These are phyloP conservation scores for Dimocarpus longan DNA, from an alignment of 345 rosid species.

Conservation along the genomic window DNA sequence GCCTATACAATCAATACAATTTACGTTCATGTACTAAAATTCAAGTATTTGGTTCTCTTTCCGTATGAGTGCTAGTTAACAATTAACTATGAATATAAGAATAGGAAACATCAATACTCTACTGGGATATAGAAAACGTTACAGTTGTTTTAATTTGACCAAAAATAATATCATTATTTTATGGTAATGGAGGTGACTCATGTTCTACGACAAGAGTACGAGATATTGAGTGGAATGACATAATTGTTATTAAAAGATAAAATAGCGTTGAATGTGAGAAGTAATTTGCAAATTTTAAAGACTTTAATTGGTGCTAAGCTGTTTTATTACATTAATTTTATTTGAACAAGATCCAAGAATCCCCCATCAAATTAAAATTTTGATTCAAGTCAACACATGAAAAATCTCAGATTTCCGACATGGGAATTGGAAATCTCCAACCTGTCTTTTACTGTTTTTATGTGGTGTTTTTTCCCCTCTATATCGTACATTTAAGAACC, in stretches of 20 bases:
- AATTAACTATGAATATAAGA: too few species aligned
- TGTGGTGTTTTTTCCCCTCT: not conserved
- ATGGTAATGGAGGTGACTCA: not conserved
- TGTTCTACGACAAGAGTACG: not conserved
- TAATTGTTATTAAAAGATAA: not conserved
- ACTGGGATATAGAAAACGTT: too few species aligned
- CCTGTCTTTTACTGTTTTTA: not conserved
- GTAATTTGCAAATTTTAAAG: not conserved
- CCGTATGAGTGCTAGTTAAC: not conserved
- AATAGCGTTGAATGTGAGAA: slow-evolving; percentile 21
- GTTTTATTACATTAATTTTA: slow-evolving; percentile 2
- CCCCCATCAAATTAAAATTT: not conserved
- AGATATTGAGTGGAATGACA: not conserved
- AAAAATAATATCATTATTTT: not conserved
- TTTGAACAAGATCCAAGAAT: slow-evolving; percentile 38
- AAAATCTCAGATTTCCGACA: slow-evolving; percentile 22
- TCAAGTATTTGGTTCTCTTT: not conserved
- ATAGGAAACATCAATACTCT: too few species aligned
- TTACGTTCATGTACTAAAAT: too few species aligned
- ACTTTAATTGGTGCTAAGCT: slow-evolving; percentile 1
- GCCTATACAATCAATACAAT: too few species aligned
- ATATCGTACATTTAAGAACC: not conserved
- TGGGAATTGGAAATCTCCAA: slow-evolving; percentile 21
- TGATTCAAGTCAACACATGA: slow-evolving; percentile 14
- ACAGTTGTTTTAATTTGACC: not conserved